phyloP scores from a whole-genome alignment of 208 protist genomes.

The Trypanosoma avium region DNA sequence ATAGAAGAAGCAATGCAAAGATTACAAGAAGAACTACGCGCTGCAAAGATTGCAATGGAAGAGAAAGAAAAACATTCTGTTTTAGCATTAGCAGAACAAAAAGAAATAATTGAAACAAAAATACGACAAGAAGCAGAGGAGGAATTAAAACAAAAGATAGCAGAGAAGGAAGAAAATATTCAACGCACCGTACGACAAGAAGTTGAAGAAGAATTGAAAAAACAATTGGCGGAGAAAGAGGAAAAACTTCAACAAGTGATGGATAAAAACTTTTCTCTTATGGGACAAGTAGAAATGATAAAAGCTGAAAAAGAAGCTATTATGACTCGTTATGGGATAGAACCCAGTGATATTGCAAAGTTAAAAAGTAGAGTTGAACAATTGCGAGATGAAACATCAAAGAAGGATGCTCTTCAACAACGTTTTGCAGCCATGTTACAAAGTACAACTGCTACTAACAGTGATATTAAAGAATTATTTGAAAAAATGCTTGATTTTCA shows the following conservation, averaged over 20 bases:
- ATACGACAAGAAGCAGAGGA: constrained; percentile 18
- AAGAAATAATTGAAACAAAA: constrained; percentile 14
- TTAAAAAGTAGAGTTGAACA: constrained; percentile 31
- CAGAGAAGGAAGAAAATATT: constrained; percentile 39
- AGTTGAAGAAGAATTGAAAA: constrained; percentile 33
- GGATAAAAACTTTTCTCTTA: constrained; percentile 41
- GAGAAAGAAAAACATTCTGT: too few species aligned
- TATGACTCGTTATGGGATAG: constrained; percentile 20
- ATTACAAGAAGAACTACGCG: too few species aligned
- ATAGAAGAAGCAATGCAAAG: too few species aligned
- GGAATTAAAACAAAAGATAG: constrained; percentile 33
- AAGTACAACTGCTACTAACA: constrained; percentile 38
- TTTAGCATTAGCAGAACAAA: too few species aligned
- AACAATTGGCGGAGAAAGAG: constrained; percentile 38
- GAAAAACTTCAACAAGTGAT: constrained; percentile 35
- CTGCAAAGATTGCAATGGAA: too few species aligned
- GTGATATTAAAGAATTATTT: constrained; percentile 56
- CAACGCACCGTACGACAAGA: too few species aligned
- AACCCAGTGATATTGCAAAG: constrained; percentile 25
- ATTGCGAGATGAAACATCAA: constrained; percentile 20
- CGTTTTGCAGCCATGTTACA: constrained; percentile 48
- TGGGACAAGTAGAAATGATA: constrained; percentile 44
- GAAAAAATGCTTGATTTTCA: constrained; percentile 77
- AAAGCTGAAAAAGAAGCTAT: constrained; percentile 43
- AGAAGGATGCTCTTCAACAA: constrained; percentile 45